Evolutionary conservation across 768 basidiomycete genomes (phyloP).

Genomic region (Amanita molliuscula): DNA sequence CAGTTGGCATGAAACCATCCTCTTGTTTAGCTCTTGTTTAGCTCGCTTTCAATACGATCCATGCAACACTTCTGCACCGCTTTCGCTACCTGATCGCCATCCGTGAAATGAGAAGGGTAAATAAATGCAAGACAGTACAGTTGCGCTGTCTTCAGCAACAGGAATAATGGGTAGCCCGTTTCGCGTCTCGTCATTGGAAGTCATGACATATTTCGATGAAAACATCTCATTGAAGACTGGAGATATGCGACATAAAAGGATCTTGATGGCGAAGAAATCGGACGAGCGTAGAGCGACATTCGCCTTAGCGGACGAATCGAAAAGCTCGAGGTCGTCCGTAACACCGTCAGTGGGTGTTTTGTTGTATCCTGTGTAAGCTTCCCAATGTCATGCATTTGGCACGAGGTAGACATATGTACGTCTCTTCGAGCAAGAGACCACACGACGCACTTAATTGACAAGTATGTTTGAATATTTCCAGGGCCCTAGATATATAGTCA

Average conservation of each 20-base stretch:
- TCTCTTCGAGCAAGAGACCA: not conserved
- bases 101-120: not conserved
- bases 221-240: constrained; percentile 22
- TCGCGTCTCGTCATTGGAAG: not conserved
- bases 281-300: constrained; percentile 16
- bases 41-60: not conserved
- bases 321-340: not conserved
- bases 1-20: not conserved
- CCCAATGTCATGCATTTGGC: not conserved
- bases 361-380: no score
- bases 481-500: not conserved
- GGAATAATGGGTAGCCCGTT: constrained; percentile 6
- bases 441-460: not conserved
- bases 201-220: constrained; percentile 6
- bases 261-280: constrained; percentile 20
- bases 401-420: not conserved
- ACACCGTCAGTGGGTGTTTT: not conserved
- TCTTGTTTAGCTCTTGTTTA: constrained; percentile 1
- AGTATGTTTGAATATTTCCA: not conserved
- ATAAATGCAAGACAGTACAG: constrained; percentile 3
- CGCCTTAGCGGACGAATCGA: constrained; percentile 6
- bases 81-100: not conserved
- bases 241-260: constrained; percentile 19
- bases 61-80: not conserved
- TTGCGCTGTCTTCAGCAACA: constrained; percentile 8